phyloP scores from a whole-genome alignment of 352 stramenopile species.

The Pythium brassicae region DNA sequence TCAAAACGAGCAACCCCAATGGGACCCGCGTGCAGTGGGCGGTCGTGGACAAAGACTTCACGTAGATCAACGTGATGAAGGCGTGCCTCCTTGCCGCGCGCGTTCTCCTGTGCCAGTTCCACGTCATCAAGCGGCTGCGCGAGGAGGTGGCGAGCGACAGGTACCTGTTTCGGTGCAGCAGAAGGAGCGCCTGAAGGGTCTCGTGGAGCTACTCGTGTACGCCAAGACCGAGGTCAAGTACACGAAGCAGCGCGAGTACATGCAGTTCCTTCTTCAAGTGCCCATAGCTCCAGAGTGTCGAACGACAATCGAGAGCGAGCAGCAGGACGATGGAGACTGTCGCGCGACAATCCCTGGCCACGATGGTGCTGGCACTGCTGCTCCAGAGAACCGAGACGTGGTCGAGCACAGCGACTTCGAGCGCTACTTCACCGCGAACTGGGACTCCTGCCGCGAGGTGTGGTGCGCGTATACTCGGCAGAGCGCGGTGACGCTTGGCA shows the following conservation, averaged over 20 bases:
- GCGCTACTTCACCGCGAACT: conserved; percentile 20
- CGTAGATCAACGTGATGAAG: conserved; percentile 10
- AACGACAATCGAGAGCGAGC: background rate
- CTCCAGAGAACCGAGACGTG: no score
- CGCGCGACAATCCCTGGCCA: background rate
- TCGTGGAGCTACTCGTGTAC: conserved; percentile 15
- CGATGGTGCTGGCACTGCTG: background rate
- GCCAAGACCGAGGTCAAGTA: conserved; percentile 10
- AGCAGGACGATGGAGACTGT: background rate
- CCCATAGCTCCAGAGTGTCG: no score
- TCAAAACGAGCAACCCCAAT: background rate
- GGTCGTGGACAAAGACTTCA: conserved; percentile 29
- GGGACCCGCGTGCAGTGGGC: background rate
- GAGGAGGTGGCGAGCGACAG: conserved; percentile 8
- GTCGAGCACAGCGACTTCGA: conserved; percentile 10
- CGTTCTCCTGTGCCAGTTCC: conserved; percentile 24
- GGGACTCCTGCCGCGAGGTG: conserved; percentile 12
- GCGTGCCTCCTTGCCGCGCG: conserved; percentile 5
- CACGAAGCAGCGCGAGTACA: conserved; percentile 7
- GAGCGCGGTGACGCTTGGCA: conserved; percentile 14
- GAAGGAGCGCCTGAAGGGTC: conserved; percentile 12
- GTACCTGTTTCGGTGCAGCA: conserved; percentile 16
- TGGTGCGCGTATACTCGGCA: conserved; percentile 16
- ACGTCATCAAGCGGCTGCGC: conserved; percentile 17
- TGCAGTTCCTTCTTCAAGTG: conserved; percentile 1